Evolutionary conservation across 306 rosid genomes (phyloP).

Genomic region (Oemleria cerasiformis): DNA sequence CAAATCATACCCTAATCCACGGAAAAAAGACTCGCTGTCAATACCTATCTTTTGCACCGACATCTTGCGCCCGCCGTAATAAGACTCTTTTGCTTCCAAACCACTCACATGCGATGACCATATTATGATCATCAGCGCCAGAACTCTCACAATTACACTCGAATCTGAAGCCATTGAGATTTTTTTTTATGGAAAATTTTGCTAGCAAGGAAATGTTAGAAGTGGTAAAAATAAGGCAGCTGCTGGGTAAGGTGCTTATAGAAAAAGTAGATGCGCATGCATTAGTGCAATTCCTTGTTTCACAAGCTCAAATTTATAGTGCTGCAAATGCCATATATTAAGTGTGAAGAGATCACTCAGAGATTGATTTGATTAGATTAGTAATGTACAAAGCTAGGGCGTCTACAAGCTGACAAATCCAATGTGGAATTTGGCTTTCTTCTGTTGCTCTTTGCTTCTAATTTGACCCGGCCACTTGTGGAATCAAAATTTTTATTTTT

Average conservation of each 20-base stretch:
- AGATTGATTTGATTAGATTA: background rate
- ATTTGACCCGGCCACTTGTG: background rate
- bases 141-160: background rate
- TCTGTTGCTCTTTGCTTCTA: background rate
- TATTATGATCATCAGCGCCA: conserved; percentile 16
- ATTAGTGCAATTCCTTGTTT: background rate
- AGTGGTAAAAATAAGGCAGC: background rate
- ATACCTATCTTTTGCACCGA: conserved; percentile 7
- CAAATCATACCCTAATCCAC: conserved; percentile 4
- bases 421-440: conserved; percentile 12
- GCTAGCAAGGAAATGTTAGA: background rate
- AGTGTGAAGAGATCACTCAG: background rate
- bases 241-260: background rate
- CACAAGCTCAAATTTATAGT: conserved; percentile 17
- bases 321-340: background rate
- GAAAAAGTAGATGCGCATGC: background rate
- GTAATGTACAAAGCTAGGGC: background rate
- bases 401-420: conserved; percentile 22
- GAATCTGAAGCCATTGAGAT: conserved; percentile 1
- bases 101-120: conserved; percentile 4
- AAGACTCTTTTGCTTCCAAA: conserved; percentile 1
- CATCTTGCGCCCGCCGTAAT: conserved; percentile 2
- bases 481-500: too few species aligned
- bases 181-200: background rate
- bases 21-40: background rate